phyloP scores from a whole-genome alignment of 345 rosid genomes.

The Linum trigynum region DNA sequence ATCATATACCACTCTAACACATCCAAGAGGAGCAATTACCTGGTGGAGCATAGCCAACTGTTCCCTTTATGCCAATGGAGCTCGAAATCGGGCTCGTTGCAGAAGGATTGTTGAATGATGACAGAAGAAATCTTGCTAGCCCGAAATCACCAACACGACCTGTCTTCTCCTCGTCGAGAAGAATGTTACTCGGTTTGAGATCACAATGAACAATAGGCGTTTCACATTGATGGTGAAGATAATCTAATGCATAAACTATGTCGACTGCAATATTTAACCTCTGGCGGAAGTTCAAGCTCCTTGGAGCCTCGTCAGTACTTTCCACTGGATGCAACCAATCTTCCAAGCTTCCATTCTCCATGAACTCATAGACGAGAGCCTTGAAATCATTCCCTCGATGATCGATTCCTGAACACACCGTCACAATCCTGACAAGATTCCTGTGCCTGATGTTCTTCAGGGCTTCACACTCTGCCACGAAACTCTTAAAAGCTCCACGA shows the following conservation, averaged over 20 bases:
- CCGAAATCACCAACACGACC: conserved; percentile 13
- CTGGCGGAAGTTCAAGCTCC: neutral
- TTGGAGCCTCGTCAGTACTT: neutral
- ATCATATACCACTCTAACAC: too few species aligned
- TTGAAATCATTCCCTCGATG: conserved; percentile 16
- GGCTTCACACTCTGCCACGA: conserved; percentile 13
- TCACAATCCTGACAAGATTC: conserved; percentile 14
- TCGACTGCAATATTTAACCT: conserved; percentile 6
- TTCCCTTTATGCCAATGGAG: conserved; percentile 1
- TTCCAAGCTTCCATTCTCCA: conserved; percentile 9
- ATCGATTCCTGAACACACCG: conserved; percentile 10
- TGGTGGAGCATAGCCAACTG: conserved; percentile 9
- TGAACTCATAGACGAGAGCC: conserved; percentile 11
- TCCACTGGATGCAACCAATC: conserved; percentile 9
- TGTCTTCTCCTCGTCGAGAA: neutral
- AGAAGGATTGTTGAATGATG: neutral
- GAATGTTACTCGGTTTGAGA: conserved; percentile 9
- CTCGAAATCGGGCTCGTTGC: neutral
- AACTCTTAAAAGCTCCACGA: conserved; percentile 18
- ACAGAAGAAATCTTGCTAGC: conserved; percentile 2
- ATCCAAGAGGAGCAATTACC: neutral
- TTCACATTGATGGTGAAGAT: conserved; percentile 11
- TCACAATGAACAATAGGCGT: conserved; percentile 2
- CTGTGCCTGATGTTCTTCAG: conserved; percentile 11
- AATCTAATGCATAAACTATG: conserved; percentile 4